Evolutionary conservation across 495 filamentous ascomycete species (phyloP), one percentile per base, ranked within the genome.

Genomic region (Haplographium delicatum): DNA sequence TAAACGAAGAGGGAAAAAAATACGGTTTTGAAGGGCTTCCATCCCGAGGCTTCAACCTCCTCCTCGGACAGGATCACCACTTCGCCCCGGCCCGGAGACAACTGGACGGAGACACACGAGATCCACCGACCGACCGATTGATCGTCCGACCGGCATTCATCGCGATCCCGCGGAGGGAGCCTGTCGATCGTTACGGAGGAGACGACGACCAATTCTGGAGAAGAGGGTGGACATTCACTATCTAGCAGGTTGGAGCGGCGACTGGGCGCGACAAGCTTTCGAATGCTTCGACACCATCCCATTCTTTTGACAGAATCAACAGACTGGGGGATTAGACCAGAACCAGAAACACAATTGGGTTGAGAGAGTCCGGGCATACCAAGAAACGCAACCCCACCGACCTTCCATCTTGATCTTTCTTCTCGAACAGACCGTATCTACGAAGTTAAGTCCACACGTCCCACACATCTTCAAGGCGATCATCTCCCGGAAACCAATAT

Each of bases 211-310:
- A n/a, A n/a, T n/a, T n/a, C n/a, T n/a, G 35, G 7, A 20, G 27
- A 23, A 22, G 19, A 4, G 48, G 40, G 39, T 16, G 27, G 18
- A 31, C 25, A 40, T 47, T 25, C 41, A 26, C 16, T 45, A 31
- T 49, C 40, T 42, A 43, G 13, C 7, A 22, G 4, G 11, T 19
- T 34, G 72, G 72, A 72, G 69, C 69, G 73, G 72, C 72, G 71
- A 74, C 72, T 78, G 72, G 73, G 74, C 74, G 70, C 68, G 62
- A 64, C 70, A 62, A 57, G 33, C 52, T 33, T 63, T 62, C 72
- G 66, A 65, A 74, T 75, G 72, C 68, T 64, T 58, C 70, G 56
- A 65, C 47, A 57, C 47, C 49, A 57, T 44, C 37, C 56, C 35
- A 54, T 59, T 35, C 34, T 57, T 20, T 50, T 62, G 53, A 54